Conservation (phyloP, 176 grass and related monocot genomes). For the Oropetium thomaeum region DNA sequence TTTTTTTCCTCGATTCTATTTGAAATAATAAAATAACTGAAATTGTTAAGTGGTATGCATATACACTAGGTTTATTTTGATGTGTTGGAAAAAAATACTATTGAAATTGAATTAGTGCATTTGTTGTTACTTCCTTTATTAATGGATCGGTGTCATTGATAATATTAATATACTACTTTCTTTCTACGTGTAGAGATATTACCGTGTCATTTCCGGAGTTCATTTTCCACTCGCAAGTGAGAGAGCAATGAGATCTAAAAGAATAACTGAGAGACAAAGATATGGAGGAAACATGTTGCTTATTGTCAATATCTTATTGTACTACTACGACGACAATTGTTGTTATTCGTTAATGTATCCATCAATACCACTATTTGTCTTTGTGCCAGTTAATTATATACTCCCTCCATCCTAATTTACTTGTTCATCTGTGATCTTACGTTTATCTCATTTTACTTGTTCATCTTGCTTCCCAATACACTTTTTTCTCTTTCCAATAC, state of each 20-base stretch:
- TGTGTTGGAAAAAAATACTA: no score
- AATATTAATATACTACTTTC: not conserved
- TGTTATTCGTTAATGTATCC: not conserved
- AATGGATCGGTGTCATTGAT: no score
- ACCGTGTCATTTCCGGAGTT: slow-evolving; percentile 14
- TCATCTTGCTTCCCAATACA: no score
- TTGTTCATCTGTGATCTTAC: no score
- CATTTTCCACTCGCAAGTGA: slow-evolving; percentile 24
- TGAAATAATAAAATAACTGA: not conserved
- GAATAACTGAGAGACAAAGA: not conserved
- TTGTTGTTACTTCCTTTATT: not conserved
- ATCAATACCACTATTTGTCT: no score
- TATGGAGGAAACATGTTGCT: not conserved
- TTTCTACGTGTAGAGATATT: slow-evolving; percentile 13
- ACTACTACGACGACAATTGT: not conserved
- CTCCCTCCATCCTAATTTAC: no score
- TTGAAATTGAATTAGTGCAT: not conserved
- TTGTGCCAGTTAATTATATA: no score
- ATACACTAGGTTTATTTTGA: no score
- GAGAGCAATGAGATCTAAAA: not conserved
- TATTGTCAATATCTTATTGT: not conserved
- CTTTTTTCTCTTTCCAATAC: no score
- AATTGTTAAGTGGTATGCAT: not conserved
- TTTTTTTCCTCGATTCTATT: not conserved
- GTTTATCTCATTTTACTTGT: no score